A percentile compares a stretch with the other conserved stretches of the same genome.
Conservation (phyloP, 208 protist species). For the Porcisia deanei region DNA sequence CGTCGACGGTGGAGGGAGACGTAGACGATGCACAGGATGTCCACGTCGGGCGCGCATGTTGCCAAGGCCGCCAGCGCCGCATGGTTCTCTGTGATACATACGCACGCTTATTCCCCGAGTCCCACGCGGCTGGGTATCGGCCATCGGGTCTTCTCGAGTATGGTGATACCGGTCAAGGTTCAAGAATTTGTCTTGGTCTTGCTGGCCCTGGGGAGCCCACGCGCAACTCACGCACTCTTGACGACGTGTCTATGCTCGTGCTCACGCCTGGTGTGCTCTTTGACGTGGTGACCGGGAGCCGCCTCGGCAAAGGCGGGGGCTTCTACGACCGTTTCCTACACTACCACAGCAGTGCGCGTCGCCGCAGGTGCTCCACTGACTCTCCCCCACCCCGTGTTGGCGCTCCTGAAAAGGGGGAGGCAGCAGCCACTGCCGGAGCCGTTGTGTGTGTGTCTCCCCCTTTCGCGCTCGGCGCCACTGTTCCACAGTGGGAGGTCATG, state of each 20-base stretch:
- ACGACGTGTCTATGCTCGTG: constrained; percentile 41
- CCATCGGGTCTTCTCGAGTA: constrained; percentile 27
- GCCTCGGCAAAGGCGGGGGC: constrained; percentile 84
- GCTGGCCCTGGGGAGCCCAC: background rate
- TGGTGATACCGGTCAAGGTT: background rate
- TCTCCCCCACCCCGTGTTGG: too few species aligned
- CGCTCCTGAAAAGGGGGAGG: background rate
- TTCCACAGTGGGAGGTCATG: constrained; percentile 22
- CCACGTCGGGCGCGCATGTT: too few species aligned
- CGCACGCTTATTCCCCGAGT: constrained; percentile 16
- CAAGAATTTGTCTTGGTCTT: too few species aligned
- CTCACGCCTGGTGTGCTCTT: constrained; percentile 81
- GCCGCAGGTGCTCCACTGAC: background rate
- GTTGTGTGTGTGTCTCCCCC: background rate
- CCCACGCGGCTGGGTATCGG: constrained; percentile 21
- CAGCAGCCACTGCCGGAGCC: background rate
- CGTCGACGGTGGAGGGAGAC: background rate
- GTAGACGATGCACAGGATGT: background rate
- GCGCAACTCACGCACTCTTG: constrained; percentile 2
- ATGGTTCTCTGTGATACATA: constrained; percentile 31
- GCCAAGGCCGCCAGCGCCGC: constrained; percentile 5
- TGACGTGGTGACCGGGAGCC: constrained; percentile 34
- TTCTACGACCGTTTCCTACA: constrained; percentile 87
- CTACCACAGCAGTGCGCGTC: constrained; percentile 22
- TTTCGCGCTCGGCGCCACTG: background rate